Conservation (phyloP, 768 basidiomycete species). For the Lyophyllum shimeji region DNA sequence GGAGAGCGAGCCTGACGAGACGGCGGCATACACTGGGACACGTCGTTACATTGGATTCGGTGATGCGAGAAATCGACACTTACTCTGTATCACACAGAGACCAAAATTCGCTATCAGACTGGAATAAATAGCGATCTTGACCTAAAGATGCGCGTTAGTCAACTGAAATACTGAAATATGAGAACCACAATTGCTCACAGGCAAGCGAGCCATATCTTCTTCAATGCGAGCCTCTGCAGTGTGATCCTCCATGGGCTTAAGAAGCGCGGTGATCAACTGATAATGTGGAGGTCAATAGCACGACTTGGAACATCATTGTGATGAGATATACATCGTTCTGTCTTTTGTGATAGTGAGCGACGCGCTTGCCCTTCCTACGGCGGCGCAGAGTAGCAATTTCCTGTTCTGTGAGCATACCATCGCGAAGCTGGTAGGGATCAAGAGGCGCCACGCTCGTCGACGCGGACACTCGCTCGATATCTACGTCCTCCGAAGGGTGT, state of each 20-base stretch:
- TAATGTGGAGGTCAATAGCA: conserved; percentile 8
- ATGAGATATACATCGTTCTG: conserved; percentile 65
- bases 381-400: conserved; percentile 64
- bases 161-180: background rate
- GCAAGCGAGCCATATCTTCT: conserved; percentile 63
- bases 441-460: conserved; percentile 30
- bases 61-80: conserved; percentile 15
- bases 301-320: background rate
- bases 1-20: conserved; percentile 80
- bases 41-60: conserved; percentile 1
- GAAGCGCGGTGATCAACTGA: conserved; percentile 81
- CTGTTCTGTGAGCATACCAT: conserved; percentile 58
- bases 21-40: conserved; percentile 82
- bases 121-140: conserved; percentile 86
- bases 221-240: conserved; percentile 77
- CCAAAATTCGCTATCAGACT: conserved; percentile 77
- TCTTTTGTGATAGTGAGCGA: conserved; percentile 65
- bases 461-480: conserved; percentile 42
- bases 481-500: conserved; percentile 35
- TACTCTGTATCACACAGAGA: conserved; percentile 73
- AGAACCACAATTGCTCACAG: conserved; percentile 41
- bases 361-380: conserved; percentile 55
- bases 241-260: conserved; percentile 90
- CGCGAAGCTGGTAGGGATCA: conserved; percentile 71
- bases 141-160: conserved; percentile 38